phyloP scores from a whole-genome alignment of 1,284 basidiomycete genomes.

The Mixia osmundae region DNA sequence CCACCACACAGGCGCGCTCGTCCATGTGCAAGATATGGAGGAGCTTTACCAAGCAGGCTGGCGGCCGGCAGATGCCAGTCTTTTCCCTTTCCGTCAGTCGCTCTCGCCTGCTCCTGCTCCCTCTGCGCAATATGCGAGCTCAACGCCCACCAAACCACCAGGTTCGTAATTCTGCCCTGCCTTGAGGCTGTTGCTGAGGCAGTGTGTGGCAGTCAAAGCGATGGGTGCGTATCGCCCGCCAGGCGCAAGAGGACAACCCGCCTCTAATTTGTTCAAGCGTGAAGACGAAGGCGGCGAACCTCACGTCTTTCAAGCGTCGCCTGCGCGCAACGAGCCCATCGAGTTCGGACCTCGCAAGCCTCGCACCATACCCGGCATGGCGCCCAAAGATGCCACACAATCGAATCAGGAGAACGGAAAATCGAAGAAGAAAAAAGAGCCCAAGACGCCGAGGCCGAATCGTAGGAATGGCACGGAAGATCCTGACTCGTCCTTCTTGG shows the following conservation, averaged over 20 bases:
- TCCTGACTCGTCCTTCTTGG: no score
- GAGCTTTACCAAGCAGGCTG: constrained; percentile 75
- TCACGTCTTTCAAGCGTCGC: constrained; percentile 13
- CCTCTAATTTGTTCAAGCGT: constrained; percentile 62
- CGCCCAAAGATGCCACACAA: neutral
- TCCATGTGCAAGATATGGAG: constrained; percentile 51
- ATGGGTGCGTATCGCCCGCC: constrained; percentile 77
- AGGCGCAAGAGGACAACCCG: constrained; percentile 63
- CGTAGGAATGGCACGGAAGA: constrained; percentile 2
- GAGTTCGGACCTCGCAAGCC: constrained; percentile 5
- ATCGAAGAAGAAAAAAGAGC: constrained; percentile 14
- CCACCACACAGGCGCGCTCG: constrained; percentile 67
- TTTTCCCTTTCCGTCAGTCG: constrained; percentile 42
- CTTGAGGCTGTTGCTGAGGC: neutral
- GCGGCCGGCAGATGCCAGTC: constrained; percentile 46
- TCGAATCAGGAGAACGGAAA: constrained; percentile 5
- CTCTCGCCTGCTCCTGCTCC: constrained; percentile 55
- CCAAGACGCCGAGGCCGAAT: neutral
- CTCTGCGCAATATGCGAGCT: constrained; percentile 32
- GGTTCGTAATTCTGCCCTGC: constrained; percentile 20
- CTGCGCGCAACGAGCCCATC: constrained; percentile 6
- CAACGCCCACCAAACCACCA: constrained; percentile 23
- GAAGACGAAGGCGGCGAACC: constrained; percentile 50
- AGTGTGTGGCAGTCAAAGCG: constrained; percentile 14
- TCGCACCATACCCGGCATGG: constrained; percentile 1